Evolutionary conservation across 306 rosid species (phyloP), one percentile per base, ranked within the genome.

Genomic region (Acacia confusa): DNA sequence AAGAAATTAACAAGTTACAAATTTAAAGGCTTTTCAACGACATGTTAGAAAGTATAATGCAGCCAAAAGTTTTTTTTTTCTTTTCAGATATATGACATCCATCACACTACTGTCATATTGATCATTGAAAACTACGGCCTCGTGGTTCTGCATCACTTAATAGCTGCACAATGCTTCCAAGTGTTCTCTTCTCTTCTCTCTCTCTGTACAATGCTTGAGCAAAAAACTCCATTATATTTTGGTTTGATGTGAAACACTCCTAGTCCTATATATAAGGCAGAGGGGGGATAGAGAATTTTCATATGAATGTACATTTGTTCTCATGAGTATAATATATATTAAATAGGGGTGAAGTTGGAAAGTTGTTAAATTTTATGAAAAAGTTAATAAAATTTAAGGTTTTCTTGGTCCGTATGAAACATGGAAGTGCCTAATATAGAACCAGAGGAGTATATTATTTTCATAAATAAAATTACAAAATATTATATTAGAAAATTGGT

Each of bases 11-110:
- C 17, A 79, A 64, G 34, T 64, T 64, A 6, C 64, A 22, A 57
- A 9, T 22, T 57, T 13, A 30, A 64, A 61, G 43, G 41, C 38
- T 47, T 79, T 74, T 57, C 44, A 67, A 69, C 34, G 75, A 71
- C 48, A 64, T 80, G 76, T 72, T 64, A 78, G 77, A 88, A 22
- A 13, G 20, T 12, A 69, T 32, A 82, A 40, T 50, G 44, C 15
- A 64, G 78, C 89, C 89, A 83, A 79, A 50, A 45, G 72, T 82
- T 17, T 57, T 20, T 19, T 53, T 20, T 44, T 44, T n/a, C n/a
- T n/a, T 34, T 30, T 6, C 52, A 55, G 27, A 20, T 25, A 55
- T 55, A 20, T 55, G 61, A 53, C 10, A 53, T n/a, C 61, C 61
- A 55, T 52, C 60, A 6, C 60, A 52, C 60, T 52, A 52, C 17